A percentile compares a stretch with the other conserved stretches of the same genome.
Evolutionary conservation across 78 protist species (phyloP).

Genomic region (Salpingoeca rosetta): DNA sequence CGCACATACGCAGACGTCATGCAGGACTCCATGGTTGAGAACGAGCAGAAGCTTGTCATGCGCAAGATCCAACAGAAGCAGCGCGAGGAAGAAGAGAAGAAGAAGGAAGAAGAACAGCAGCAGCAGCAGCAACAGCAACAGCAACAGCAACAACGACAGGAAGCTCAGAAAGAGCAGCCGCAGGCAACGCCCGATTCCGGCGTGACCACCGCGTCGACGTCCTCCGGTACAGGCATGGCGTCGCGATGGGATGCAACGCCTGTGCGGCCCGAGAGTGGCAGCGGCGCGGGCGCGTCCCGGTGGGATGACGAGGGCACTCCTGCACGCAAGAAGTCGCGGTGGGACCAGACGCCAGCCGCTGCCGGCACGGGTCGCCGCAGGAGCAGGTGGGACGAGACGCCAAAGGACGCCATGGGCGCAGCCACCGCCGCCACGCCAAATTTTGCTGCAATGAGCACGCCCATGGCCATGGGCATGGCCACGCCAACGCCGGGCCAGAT

Average conservation of each 20-base stretch:
- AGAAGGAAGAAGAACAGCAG: background rate
- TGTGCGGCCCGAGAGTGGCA: background rate
- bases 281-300: background rate
- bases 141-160: background rate
- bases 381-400: conserved; percentile 82
- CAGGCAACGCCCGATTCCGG: background rate
- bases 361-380: conserved; percentile 6
- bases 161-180: conserved; percentile 1
- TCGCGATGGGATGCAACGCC: conserved; percentile 35
- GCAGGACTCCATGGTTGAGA: background rate
- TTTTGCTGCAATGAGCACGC: conserved; percentile 34
- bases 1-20: conserved; percentile 20
- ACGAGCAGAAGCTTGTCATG: background rate
- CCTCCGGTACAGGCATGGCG: conserved; percentile 12
- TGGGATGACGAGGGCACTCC: background rate
- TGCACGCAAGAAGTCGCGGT: conserved; percentile 27
- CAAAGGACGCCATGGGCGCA: conserved; percentile 18
- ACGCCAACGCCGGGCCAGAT: conserved; percentile 26
- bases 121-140: background rate
- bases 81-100: background rate
- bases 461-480: conserved; percentile 33
- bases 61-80: background rate
- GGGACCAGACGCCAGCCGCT: conserved; percentile 56
- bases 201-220: background rate
- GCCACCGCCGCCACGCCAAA: background rate